phyloP scores from a whole-genome alignment of 23 red algal genomes.

The Gracilaria caudata region DNA sequence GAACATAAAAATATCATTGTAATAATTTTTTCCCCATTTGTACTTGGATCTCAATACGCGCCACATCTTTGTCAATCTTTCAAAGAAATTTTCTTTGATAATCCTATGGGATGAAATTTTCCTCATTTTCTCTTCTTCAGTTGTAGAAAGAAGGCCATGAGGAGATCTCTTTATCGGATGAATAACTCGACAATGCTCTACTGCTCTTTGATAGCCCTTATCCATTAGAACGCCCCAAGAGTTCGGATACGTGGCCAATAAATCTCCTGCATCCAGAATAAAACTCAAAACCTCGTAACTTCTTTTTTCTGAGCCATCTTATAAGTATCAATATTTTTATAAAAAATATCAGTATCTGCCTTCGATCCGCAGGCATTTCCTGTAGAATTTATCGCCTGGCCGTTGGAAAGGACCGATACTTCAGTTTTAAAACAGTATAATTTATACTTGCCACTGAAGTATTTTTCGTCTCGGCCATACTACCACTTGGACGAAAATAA shows the following conservation, averaged over 20 bases:
- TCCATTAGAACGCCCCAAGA: slow-evolving; percentile 3
- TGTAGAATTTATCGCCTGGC: neutral
- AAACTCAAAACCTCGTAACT: neutral
- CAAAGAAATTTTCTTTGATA: slow-evolving; percentile 18
- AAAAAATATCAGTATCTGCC: slow-evolving; percentile 9
- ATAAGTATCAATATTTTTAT: slow-evolving; percentile 4
- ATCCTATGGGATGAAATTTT: neutral
- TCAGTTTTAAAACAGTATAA: neutral
- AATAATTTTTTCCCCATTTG: neutral
- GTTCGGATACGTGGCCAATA: neutral
- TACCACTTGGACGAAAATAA: neutral
- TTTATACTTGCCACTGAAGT: slow-evolving; percentile 9
- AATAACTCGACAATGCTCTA: neutral
- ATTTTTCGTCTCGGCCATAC: neutral
- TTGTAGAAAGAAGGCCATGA: neutral
- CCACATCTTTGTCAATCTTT: neutral
- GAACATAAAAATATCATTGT: neutral
- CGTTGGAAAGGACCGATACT: neutral
- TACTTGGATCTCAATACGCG: neutral
- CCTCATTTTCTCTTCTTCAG: slow-evolving; percentile 4
- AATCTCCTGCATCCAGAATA: neutral
- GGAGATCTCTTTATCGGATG: neutral
- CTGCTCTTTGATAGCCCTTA: slow-evolving; percentile 24
- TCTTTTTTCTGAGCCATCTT: slow-evolving; percentile 1
- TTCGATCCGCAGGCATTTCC: neutral